Evolutionary conservation across 2,329 filamentous ascomycete species (phyloP).

Genomic region (Colletotrichum sp.): DNA sequence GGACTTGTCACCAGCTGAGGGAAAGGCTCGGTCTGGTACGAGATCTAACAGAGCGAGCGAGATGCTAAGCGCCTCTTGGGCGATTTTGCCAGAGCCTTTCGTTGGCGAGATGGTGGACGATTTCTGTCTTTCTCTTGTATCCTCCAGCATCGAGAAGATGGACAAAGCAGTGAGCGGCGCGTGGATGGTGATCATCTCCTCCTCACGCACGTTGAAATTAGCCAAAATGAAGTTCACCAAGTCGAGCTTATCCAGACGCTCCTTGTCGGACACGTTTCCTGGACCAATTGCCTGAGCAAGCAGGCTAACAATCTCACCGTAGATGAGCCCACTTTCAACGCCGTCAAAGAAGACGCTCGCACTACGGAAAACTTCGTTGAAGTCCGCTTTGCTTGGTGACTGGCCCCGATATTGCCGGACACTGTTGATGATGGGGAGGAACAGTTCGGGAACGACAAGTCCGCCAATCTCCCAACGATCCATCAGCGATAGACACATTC

Average conservation of each 20-base stretch:
- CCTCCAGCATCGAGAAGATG: constrained; percentile 63
- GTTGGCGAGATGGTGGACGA: neutral
- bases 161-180: constrained; percentile 78
- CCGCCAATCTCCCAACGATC: constrained; percentile 98
- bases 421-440: constrained; percentile 83
- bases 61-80: constrained; percentile 47
- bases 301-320: constrained; percentile 77
- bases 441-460: constrained; percentile 84
- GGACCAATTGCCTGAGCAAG: constrained; percentile 64
- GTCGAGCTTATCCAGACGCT: constrained; percentile 67
- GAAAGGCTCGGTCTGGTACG: constrained; percentile 68
- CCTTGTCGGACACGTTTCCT: constrained; percentile 43
- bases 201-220: constrained; percentile 92
- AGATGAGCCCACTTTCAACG: constrained; percentile 92
- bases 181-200: constrained; percentile 91
- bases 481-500: constrained; percentile 94
- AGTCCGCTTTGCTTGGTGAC: constrained; percentile 70
- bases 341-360: constrained; percentile 97
- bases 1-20: constrained; percentile 25
- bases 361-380: constrained; percentile 87
- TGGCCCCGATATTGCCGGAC: constrained; percentile 74
- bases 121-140: constrained; percentile 45
- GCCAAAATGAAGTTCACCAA: constrained; percentile 81
- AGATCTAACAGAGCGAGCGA: constrained; percentile 64
- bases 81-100: constrained; percentile 32